Evolutionary conservation across 345 rosid genomes (phyloP).

Genomic region (Heritiera fomes): DNA sequence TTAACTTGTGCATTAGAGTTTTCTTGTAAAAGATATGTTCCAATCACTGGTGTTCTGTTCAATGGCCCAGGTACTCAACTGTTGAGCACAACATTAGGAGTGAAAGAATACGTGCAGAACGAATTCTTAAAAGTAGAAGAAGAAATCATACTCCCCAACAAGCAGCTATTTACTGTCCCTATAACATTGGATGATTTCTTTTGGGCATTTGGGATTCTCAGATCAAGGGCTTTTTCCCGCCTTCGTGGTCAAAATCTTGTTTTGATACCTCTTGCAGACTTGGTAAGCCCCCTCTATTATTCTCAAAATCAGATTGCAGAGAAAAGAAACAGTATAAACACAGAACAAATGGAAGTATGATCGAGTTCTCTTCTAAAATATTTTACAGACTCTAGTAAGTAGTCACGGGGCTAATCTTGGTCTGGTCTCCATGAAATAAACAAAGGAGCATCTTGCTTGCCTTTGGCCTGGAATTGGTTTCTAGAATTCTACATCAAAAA

Average conservation of each 20-base stretch:
- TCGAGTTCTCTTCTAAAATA: background rate
- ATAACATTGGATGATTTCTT: slow-evolving; percentile 66
- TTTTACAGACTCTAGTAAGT: too few species aligned
- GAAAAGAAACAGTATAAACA: background rate
- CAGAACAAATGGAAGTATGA: background rate
- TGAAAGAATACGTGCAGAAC: slow-evolving; percentile 58
- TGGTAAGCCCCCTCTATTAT: slow-evolving; percentile 47
- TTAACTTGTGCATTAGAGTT: background rate
- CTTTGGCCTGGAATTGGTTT: background rate
- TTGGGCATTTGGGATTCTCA: slow-evolving; percentile 92
- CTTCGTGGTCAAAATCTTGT: slow-evolving; percentile 89
- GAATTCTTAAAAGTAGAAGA: slow-evolving; percentile 65
- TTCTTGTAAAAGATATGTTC: background rate
- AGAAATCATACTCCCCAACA: slow-evolving; percentile 60
- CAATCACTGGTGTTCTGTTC: slow-evolving; percentile 19
- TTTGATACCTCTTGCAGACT: slow-evolving; percentile 84
- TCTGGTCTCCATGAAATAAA: background rate
- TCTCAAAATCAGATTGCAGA: slow-evolving; percentile 8
- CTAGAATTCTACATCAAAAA: background rate
- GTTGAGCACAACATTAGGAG: slow-evolving; percentile 67
- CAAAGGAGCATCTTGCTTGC: background rate
- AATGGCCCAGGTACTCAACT: slow-evolving; percentile 69
- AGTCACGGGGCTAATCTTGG: background rate
- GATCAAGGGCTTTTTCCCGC: slow-evolving; percentile 85
- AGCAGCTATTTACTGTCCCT: slow-evolving; percentile 63